These are phyloP conservation scores for Tuber umbilicatum DNA, from an alignment of 495 filamentous ascomycete genomes.

Conservation along the genomic window DNA sequence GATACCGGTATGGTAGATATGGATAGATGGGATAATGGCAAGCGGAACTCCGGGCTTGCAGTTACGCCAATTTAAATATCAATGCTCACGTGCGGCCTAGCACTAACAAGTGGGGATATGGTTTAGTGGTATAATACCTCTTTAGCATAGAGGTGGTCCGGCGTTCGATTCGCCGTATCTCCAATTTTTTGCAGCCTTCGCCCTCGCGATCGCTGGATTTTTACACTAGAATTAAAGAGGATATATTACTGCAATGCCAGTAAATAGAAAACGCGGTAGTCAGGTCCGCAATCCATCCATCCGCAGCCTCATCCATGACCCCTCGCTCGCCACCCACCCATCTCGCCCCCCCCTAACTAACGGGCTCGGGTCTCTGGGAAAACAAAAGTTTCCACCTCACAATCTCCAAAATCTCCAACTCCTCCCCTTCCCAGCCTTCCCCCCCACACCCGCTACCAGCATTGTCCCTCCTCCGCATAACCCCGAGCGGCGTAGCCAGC, in stretches of 20 bases:
- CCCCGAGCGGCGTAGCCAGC: constrained; percentile 64
- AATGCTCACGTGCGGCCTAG: neutral
- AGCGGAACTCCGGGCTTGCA: neutral
- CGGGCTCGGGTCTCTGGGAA: constrained; percentile 79
- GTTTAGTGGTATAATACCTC: constrained; percentile 45
- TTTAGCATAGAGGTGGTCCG: constrained; percentile 46
- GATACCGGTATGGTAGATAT: neutral
- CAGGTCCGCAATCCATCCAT: constrained; percentile 15
- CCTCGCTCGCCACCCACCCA: constrained; percentile 21
- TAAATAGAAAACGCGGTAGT: neutral
- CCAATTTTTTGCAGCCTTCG: constrained; percentile 20
- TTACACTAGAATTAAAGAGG: neutral
- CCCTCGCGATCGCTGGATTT: neutral
- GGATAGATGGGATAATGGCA: no score
- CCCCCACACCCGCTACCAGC: constrained; percentile 25
- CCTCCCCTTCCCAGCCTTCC: constrained; percentile 27
- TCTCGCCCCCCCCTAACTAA: constrained; percentile 42
- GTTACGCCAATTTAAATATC: neutral
- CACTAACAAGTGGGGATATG: constrained; percentile 29
- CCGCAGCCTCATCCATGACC: neutral
- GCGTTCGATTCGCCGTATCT: constrained; percentile 46
- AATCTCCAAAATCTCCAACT: constrained; percentile 63
- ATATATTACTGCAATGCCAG: neutral
- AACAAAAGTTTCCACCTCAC: constrained; percentile 87
- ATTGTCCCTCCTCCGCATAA: constrained; percentile 54